Evolutionary conservation across 257 asterid genomes (phyloP).

Genomic region (Nicotiana tomentosiformis): DNA sequence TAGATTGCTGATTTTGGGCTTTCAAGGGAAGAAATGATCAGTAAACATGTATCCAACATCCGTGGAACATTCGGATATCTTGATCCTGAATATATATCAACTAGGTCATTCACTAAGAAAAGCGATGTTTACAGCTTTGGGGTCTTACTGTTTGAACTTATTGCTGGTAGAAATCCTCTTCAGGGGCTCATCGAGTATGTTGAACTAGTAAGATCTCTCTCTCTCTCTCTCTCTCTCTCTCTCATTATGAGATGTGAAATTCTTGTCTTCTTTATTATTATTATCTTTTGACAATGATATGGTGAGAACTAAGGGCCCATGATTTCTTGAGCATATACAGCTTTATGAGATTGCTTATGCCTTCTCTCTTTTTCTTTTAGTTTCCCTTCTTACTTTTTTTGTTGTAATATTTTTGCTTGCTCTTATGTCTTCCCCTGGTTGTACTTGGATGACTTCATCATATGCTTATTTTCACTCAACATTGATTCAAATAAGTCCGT

Average conservation of each 20-base stretch:
- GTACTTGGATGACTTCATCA: background rate
- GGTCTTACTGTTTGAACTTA: conserved; percentile 78
- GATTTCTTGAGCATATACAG: background rate
- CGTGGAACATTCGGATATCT: conserved; percentile 92
- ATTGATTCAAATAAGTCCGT: background rate
- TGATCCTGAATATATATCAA: conserved; percentile 91
- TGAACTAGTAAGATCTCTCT: conserved; percentile 61
- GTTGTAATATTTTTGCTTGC: background rate
- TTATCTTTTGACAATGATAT: background rate
- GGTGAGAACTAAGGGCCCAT: background rate
- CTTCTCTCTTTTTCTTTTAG: background rate
- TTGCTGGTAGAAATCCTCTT: conserved; percentile 87
- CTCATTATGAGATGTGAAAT: background rate
- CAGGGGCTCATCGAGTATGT: conserved; percentile 89
- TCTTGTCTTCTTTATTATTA: background rate
- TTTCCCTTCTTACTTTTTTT: background rate
- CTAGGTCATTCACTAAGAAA: conserved; percentile 77
- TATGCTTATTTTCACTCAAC: background rate
- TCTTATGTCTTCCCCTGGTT: background rate
- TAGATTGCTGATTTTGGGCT: conserved; percentile 97
- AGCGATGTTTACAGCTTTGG: conserved; percentile 95
- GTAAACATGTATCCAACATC: conserved; percentile 59
- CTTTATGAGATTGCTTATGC: background rate
- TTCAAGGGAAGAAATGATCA: conserved; percentile 86
- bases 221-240: background rate